A percentile compares a stretch with the other conserved stretches of the same genome.
Evolutionary conservation across 2,329 filamentous ascomycete genomes (phyloP).

Genomic region (Penicillium sp.): DNA sequence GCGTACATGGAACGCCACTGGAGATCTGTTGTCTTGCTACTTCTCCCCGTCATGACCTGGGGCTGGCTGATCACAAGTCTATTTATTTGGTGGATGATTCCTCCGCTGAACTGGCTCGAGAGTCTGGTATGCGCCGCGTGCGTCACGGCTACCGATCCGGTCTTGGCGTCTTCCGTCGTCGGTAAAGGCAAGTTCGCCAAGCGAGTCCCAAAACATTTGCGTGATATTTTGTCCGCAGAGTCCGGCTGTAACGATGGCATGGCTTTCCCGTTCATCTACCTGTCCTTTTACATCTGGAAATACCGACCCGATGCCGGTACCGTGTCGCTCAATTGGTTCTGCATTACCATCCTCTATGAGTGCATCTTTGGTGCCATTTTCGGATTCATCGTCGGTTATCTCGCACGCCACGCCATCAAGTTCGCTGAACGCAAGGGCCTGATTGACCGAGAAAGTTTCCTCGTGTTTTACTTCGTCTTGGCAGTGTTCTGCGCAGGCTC

Average conservation of each 20-base stretch:
- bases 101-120: conserved; percentile 81
- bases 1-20: conserved; percentile 97
- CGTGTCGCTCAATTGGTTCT: conserved; percentile 83
- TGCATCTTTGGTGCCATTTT: conserved; percentile 90
- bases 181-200: conserved; percentile 99
- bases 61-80: conserved; percentile 83
- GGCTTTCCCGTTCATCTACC: conserved; percentile 97
- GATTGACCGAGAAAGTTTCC: conserved; percentile 94
- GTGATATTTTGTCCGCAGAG: conserved; percentile 91
- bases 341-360: conserved; percentile 88
- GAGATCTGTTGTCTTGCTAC: conserved; percentile 83
- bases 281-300: conserved; percentile 84
- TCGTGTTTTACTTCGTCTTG: conserved; percentile 97
- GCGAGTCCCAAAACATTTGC: conserved; percentile 93
- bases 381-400: conserved; percentile 84
- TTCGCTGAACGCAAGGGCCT: conserved; percentile 79
- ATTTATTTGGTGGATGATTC: conserved; percentile 90
- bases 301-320: conserved; percentile 69
- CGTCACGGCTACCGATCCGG: conserved; percentile 95
- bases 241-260: conserved; percentile 99
- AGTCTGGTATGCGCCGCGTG: conserved; percentile 85
- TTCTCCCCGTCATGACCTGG: conserved; percentile 95
- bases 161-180: conserved; percentile 94
- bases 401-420: conserved; percentile 87
- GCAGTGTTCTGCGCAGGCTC: conserved; percentile 95